Evolutionary conservation across 192 early-diverging fungal species (phyloP), one percentile per base, ranked within the genome.

Genomic region (Coemansia sp.): DNA sequence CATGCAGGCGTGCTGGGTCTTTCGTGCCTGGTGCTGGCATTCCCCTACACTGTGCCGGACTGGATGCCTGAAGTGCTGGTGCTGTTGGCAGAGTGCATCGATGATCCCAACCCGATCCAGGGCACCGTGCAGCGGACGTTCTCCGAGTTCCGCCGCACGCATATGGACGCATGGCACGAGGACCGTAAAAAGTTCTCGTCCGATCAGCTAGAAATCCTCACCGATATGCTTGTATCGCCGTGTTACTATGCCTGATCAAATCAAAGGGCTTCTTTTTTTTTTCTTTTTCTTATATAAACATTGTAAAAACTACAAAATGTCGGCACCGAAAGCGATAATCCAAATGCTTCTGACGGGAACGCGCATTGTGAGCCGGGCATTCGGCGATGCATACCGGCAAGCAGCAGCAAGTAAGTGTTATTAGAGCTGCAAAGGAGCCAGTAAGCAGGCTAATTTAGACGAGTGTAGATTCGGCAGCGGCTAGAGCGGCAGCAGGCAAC

Each of bases 121-220:
- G 84, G 86, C 6, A 89, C 95, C 3, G 88, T 94, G 5, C 83
- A 87, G 53, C 88, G 87, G 46, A 87, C 87, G 17, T 95, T 96
- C 83, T 85, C 92, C 5, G 93, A 98, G 57, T 98, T 98, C 62
- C 81, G 88, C 58, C 77, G 95, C 46, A 98, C 95, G 5, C 95
- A 98, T 60, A 90, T 90, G 53, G 95, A 98, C 58, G 89, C 87
- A 8, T 98, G 95, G 95, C 90, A 92, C 50, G 86, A 93, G 51
- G 92, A 98, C 55, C 82, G 83, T 64, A 74, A 75, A 54, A 67
- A 71, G 56, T 96, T 98, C 64, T 83, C 74, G 1, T 81, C 81
- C 21, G 83, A 88, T 20, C 89, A 98, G 66, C 58, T 90, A 32
- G 87, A 86, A 30, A 61, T 91, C 14, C 64, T 98, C 44, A 84